These are phyloP conservation scores for Pleurotus tuoliensis DNA, from an alignment of 768 basidiomycete genomes.

Conservation along the genomic window DNA sequence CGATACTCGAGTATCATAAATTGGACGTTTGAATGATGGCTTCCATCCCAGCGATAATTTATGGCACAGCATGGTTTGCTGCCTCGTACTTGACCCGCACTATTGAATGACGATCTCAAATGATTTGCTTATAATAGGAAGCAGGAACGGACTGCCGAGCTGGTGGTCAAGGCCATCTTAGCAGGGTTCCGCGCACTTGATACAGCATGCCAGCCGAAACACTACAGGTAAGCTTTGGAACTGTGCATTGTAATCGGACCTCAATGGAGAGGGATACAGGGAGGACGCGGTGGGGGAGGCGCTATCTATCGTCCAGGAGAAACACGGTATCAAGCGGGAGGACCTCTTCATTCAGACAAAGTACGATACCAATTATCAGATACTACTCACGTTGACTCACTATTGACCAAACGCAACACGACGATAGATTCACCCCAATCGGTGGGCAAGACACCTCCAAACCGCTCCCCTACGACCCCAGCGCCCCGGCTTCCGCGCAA, in stretches of 20 bases:
- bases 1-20: too few species aligned
- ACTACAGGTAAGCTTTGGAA: conserved; percentile 45
- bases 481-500: conserved; percentile 50
- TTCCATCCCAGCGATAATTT: conserved; percentile 34
- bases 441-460: conserved; percentile 67
- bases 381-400: background rate
- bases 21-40: background rate
- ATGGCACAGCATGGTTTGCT: conserved; percentile 58
- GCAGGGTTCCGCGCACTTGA: conserved; percentile 81
- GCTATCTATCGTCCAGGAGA: conserved; percentile 47
- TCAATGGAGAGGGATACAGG: conserved; percentile 28
- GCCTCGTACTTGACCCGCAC: background rate
- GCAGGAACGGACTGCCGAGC: conserved; percentile 60
- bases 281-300: conserved; percentile 83
- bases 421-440: conserved; percentile 66
- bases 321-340: conserved; percentile 62
- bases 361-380: conserved; percentile 25
- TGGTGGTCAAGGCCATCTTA: conserved; percentile 70
- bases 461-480: conserved; percentile 71
- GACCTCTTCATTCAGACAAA: conserved; percentile 81
- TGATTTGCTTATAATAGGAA: conserved; percentile 47
- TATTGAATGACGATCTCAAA: too few species aligned
- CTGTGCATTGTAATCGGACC: background rate
- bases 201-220: conserved; percentile 76
- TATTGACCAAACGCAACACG: background rate